These are phyloP conservation scores for Blyttiomyces sp. DNA, from an alignment of 371 early-diverging fungal genomes.

Conservation along the genomic window DNA sequence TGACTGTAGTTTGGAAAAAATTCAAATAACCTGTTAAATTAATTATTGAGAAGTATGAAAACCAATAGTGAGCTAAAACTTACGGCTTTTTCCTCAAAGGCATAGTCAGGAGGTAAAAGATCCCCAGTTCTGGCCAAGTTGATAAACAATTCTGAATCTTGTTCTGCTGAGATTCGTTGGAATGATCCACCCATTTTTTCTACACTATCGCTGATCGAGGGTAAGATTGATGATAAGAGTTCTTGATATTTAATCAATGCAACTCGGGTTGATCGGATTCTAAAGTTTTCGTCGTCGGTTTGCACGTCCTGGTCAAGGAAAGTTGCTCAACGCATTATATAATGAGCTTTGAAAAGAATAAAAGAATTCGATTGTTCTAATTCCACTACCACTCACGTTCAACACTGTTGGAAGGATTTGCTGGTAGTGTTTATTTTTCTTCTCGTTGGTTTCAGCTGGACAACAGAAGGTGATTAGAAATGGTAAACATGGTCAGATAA, in stretches of 20 bases:
- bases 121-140: conserved; percentile 22
- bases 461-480: background rate
- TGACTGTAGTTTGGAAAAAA: conserved; percentile 9
- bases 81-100: conserved; percentile 38
- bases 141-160: conserved; percentile 34
- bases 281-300: conserved; percentile 31
- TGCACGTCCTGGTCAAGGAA: conserved; percentile 26
- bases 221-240: conserved; percentile 17
- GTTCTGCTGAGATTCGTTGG: conserved; percentile 21
- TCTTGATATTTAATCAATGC: conserved; percentile 29
- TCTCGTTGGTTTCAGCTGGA: conserved; percentile 32
- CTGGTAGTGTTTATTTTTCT: conserved; percentile 31
- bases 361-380: too few species aligned
- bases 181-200: conserved; percentile 26
- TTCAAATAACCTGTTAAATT: background rate
- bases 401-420: conserved; percentile 27
- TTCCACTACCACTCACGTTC: conserved; percentile 26
- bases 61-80: background rate
- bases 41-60: background rate
- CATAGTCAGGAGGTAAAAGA: conserved; percentile 30
- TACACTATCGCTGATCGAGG: conserved; percentile 10
- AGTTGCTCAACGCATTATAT: too few species aligned
- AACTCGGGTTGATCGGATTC: conserved; percentile 23
- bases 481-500: too few species aligned
- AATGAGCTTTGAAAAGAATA: background rate